phyloP scores from a whole-genome alignment of 1,139 yeast species.

The Geotrichum cucujoidarum region DNA sequence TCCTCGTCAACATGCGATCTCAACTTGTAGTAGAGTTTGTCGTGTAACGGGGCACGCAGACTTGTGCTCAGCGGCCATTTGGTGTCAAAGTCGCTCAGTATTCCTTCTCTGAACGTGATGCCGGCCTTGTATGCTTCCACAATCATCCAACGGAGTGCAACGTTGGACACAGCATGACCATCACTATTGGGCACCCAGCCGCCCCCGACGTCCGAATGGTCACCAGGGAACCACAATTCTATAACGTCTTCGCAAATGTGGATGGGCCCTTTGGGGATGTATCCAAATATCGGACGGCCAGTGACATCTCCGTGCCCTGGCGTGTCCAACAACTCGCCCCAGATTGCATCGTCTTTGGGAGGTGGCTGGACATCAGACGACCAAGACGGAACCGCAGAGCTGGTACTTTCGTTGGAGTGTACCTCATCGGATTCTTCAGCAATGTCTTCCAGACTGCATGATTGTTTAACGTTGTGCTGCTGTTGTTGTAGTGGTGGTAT shows the following conservation, averaged over 20 bases:
- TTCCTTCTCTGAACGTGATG: conserved; percentile 42
- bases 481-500: too few relatives aligned
- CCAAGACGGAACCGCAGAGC: conserved; percentile 8
- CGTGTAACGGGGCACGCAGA: conserved; percentile 23
- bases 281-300: conserved; percentile 5
- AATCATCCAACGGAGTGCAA: conserved; percentile 57
- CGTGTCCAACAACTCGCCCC: conserved; percentile 10
- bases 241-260: conserved; percentile 38
- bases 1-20: neutral
- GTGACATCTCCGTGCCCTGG: conserved; percentile 11
- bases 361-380: conserved; percentile 1
- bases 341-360: neutral
- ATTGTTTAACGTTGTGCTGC: too few relatives aligned
- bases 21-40: conserved; percentile 18
- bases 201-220: conserved; percentile 64
- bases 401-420: neutral
- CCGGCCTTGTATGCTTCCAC: conserved; percentile 50
- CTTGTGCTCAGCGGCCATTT: conserved; percentile 38
- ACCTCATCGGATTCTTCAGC: neutral
- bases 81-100: conserved; percentile 41
- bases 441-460: too few relatives aligned
- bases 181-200: conserved; percentile 48
- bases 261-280: conserved; percentile 2
- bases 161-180: conserved; percentile 41
- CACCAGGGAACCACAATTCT: conserved; percentile 63